These are phyloP conservation scores for Cyclotella baltica DNA, from an alignment of 108 stramenopile species.

Conservation along the genomic window DNA sequence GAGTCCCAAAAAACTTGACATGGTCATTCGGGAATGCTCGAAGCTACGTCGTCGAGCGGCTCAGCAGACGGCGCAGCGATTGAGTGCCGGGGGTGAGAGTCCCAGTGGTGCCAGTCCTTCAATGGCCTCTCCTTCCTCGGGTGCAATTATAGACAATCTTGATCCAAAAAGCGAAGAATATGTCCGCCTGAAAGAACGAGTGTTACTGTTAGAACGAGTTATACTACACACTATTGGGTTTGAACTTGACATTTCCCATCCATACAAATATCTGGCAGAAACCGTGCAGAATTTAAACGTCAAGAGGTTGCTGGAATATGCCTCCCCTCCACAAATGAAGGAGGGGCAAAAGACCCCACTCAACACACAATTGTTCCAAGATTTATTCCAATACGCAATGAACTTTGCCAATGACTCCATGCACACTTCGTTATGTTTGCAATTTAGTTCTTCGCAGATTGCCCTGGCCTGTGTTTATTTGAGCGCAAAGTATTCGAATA, in stretches of 20 bases:
- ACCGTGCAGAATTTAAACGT: constrained; percentile 62
- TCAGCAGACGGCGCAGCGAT: constrained; percentile 54
- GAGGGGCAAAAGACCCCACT: constrained; percentile 9
- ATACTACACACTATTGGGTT: constrained; percentile 91
- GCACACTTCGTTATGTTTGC: constrained; percentile 84
- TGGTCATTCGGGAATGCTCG: constrained; percentile 75
- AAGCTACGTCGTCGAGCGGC: constrained; percentile 61
- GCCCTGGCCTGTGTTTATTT: constrained; percentile 79
- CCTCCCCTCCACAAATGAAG: constrained; percentile 9
- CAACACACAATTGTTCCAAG: constrained; percentile 66
- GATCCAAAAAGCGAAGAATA: constrained; percentile 84
- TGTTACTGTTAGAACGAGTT: constrained; percentile 84
- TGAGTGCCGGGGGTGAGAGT: constrained; percentile 23
- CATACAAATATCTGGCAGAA: constrained; percentile 85
- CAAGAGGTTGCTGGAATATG: constrained; percentile 65
- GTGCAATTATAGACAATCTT: constrained; percentile 13
- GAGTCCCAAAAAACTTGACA: constrained; percentile 81
- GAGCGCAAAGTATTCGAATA: constrained; percentile 67
- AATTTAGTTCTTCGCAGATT: constrained; percentile 70
- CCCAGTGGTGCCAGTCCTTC: constrained; percentile 38
- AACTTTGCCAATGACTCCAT: constrained; percentile 87
- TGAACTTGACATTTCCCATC: constrained; percentile 85
- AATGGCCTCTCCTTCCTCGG: constrained; percentile 18
- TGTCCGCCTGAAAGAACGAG: constrained; percentile 79
- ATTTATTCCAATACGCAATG: constrained; percentile 84